Conservation (phyloP, 495 filamentous ascomycete genomes). For the Trypethelium eluteriae region DNA sequence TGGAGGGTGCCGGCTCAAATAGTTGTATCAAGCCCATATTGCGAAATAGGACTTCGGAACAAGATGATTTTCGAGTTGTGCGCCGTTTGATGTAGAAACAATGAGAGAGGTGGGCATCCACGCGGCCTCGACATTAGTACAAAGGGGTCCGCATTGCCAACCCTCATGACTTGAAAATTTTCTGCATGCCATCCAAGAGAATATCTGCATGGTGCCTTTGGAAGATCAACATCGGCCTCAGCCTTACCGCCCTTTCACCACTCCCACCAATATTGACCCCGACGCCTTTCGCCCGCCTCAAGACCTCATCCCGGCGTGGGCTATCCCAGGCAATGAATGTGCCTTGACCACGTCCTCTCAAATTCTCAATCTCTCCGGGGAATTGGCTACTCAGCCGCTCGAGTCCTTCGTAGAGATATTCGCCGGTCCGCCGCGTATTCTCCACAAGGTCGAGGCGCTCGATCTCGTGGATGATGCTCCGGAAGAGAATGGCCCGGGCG, state of each 20-base stretch:
- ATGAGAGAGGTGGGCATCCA: no score
- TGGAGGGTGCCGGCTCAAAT: no score
- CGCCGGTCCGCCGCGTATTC: constrained; percentile 73
- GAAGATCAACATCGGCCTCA: constrained; percentile 95
- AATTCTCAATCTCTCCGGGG: constrained; percentile 77
- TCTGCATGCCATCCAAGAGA: constrained; percentile 62
- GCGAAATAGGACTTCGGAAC: no score
- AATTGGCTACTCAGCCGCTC: constrained; percentile 62
- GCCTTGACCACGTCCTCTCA: constrained; percentile 88
- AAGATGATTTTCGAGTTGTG: no score
- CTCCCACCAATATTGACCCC: constrained; percentile 93
- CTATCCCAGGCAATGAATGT: constrained; percentile 97
- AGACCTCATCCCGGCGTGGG: constrained; percentile 74
- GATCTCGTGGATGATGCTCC: constrained; percentile 84
- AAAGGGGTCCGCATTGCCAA: not conserved
- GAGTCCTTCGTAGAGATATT: constrained; percentile 71
- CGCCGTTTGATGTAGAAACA: no score
- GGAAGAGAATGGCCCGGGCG: constrained; percentile 79
- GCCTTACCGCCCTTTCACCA: constrained; percentile 68
- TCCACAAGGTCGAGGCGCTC: constrained; percentile 70
- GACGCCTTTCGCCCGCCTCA: constrained; percentile 69
- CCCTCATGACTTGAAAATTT: constrained; percentile 56
- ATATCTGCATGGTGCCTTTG: constrained; percentile 81
- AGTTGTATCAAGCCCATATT: no score
- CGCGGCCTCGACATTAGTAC: no score